Percentiles rank a stretch among this genome's conserved stretches.
Conservation (phyloP, 2,329 filamentous ascomycete genomes). For the Zasmidium angulare region DNA sequence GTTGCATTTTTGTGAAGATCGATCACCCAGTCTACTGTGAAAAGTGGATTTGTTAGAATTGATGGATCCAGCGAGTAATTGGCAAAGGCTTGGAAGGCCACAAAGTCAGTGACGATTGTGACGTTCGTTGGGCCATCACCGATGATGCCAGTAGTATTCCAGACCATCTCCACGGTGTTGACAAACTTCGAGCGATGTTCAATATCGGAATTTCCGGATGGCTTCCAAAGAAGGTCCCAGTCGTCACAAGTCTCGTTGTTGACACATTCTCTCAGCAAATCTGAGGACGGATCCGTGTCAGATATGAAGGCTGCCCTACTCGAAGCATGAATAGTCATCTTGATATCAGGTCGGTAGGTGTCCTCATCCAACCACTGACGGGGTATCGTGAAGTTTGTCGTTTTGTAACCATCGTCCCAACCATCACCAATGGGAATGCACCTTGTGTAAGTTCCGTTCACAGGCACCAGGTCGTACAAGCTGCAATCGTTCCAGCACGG, state of each 20-base stretch:
- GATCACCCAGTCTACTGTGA: neutral
- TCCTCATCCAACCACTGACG: constrained; percentile 1
- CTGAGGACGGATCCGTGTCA: constrained; percentile 4
- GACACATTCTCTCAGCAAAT: constrained; percentile 10
- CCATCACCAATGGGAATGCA: constrained; percentile 23
- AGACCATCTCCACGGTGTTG: constrained; percentile 13
- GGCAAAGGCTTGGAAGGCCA: constrained; percentile 19
- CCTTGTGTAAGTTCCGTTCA: constrained; percentile 15
- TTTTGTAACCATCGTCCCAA: constrained; percentile 20
- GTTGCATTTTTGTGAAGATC: neutral
- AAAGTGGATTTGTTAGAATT: constrained; percentile 15
- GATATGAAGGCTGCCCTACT: constrained; percentile 21
- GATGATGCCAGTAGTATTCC: neutral
- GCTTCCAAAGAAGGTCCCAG: constrained; percentile 14
- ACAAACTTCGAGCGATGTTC: constrained; percentile 6
- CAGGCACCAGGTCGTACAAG: neutral
- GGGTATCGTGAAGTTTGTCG: constrained; percentile 13
- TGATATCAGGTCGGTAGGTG: neutral
- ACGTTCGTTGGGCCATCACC: neutral
- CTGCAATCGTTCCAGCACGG: neutral
- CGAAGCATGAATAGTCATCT: constrained; percentile 20
- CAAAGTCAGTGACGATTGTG: constrained; percentile 14
- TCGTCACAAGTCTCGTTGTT: constrained; percentile 13
- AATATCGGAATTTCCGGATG: neutral
- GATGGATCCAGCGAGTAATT: constrained; percentile 25